phyloP scores from a whole-genome alignment of 169 alveolate species.

The Babesia sp. region DNA sequence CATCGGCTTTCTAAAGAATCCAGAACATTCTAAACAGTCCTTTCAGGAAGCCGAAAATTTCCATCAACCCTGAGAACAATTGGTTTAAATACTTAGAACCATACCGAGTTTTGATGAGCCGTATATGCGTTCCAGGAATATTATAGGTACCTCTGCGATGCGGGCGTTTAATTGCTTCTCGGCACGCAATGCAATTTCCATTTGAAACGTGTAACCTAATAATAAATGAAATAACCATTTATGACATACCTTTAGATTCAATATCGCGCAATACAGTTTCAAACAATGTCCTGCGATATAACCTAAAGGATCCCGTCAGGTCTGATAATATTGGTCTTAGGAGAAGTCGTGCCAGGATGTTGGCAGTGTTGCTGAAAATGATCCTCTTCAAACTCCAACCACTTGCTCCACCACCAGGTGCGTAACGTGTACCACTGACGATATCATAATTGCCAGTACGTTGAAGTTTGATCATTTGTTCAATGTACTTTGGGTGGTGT shows the following conservation, averaged over 20 bases:
- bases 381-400: constrained; percentile 95
- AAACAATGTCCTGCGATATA: constrained; percentile 88
- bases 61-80: constrained; percentile 24
- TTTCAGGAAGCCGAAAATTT: constrained; percentile 17
- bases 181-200: constrained; percentile 95
- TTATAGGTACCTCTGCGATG: constrained; percentile 95
- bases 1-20: constrained; percentile 22
- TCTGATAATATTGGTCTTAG: constrained; percentile 85
- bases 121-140: constrained; percentile 94
- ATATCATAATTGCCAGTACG: constrained; percentile 87
- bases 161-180: constrained; percentile 79
- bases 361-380: constrained; percentile 92
- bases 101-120: constrained; percentile 92
- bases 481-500: constrained; percentile 94
- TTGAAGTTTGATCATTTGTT: constrained; percentile 88
- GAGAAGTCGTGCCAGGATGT: constrained; percentile 84
- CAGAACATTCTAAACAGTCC: constrained; percentile 40
- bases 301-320: constrained; percentile 94
- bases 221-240: background rate
- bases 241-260: constrained; percentile 13
- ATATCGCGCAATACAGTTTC: constrained; percentile 70
- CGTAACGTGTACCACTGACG: constrained; percentile 95
- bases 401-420: constrained; percentile 92
- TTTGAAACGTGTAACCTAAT: constrained; percentile 94
- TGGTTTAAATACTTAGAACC: background rate